Percentiles rank a stretch among this genome's conserved stretches.
These are phyloP conservation scores for Lunasporangiospora selenospora DNA, from an alignment of 192 early-diverging fungal species.

Conservation along the genomic window DNA sequence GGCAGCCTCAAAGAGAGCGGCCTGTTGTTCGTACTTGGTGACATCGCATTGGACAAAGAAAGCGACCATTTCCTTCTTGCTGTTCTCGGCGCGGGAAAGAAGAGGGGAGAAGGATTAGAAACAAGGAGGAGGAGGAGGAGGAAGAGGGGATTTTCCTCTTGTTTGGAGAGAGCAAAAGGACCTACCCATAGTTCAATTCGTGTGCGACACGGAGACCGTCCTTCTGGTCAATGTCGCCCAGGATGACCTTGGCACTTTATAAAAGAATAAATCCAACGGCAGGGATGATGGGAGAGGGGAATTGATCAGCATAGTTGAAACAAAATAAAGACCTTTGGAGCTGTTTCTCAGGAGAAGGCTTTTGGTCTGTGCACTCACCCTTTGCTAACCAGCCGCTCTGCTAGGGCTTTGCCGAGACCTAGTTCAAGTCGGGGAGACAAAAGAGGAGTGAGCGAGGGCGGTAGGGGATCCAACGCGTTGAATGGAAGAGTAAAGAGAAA, in stretches of 20 bases:
- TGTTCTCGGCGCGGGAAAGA: too few species aligned
- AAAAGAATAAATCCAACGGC: neutral
- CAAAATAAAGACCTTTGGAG: neutral
- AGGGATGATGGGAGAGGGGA: too few species aligned
- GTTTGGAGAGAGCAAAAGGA: conserved; percentile 16
- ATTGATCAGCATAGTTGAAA: neutral
- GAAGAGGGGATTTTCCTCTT: conserved; percentile 4
- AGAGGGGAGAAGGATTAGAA: neutral
- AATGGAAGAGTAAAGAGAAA: neutral
- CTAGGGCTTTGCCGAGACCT: conserved; percentile 70
- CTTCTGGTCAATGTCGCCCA: conserved; percentile 62
- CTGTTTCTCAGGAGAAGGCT: neutral
- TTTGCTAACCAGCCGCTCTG: conserved; percentile 60
- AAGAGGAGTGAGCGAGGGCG: too few species aligned
- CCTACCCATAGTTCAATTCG: conserved; percentile 37
- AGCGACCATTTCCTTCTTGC: conserved; percentile 44
- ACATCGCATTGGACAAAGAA: conserved; percentile 64
- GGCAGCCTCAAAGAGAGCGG: conserved; percentile 48
- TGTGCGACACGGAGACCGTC: conserved; percentile 24
- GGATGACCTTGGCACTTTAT: conserved; percentile 64
- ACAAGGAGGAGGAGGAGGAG: neutral
- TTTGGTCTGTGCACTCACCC: too few species aligned
- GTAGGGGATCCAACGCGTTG: too few species aligned
- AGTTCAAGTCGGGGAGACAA: too few species aligned
- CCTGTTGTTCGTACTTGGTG: conserved; percentile 34